Conservation (phyloP, 2,329 filamentous ascomycete species). For the Atkinsonella texensis region DNA sequence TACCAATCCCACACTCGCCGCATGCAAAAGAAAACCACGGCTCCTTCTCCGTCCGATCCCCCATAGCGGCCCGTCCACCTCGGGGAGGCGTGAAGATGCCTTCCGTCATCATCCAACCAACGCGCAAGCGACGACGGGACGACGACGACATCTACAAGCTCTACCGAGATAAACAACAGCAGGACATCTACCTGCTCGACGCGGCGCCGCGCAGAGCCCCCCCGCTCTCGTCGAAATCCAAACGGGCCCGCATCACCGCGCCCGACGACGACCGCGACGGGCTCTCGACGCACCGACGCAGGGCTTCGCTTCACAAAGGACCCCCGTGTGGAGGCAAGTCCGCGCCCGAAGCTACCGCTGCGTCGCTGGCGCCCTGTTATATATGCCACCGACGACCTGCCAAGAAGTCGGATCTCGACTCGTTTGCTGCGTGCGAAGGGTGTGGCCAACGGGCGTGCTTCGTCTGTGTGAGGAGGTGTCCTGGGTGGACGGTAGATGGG, state of each 20-base stretch:
- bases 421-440: constrained; percentile 50
- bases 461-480: constrained; percentile 55
- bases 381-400: constrained; percentile 55
- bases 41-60: too few species aligned
- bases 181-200: constrained; percentile 17
- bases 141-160: constrained; percentile 17
- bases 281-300: constrained; percentile 12
- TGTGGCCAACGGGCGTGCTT: constrained; percentile 54
- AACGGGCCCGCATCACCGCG: constrained; percentile 16
- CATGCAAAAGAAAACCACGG: too few species aligned
- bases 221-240: constrained; percentile 17
- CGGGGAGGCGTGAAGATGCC: constrained; percentile 18
- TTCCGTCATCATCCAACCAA: constrained; percentile 20
- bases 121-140: constrained; percentile 23
- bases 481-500: constrained; percentile 28
- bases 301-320: constrained; percentile 14
- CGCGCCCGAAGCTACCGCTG: constrained; percentile 7
- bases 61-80: too few species aligned
- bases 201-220: constrained; percentile 18
- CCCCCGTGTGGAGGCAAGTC: constrained; percentile 9
- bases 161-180: constrained; percentile 14
- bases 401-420: constrained; percentile 53
- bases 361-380: constrained; percentile 45
- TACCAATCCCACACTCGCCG: too few species aligned
- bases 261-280: constrained; percentile 11